Percentiles rank a stretch among this genome's conserved stretches.
Conservation (phyloP, 352 stramenopile genomes). For the Phytophthora sp. region DNA sequence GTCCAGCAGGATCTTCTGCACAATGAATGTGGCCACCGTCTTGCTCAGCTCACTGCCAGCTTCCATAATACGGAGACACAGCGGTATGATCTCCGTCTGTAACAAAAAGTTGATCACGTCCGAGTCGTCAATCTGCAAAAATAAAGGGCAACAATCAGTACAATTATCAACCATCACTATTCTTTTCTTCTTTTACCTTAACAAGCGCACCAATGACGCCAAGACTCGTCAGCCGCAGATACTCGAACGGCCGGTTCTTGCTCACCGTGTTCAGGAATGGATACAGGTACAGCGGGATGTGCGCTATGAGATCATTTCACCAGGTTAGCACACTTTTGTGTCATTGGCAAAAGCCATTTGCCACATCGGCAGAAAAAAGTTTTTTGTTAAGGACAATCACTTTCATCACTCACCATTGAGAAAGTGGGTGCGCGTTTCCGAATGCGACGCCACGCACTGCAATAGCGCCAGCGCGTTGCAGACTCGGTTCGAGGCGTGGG, state of each 20-base stretch:
- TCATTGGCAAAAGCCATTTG: neutral
- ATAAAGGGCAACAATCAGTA: neutral
- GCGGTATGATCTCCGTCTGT: conserved; percentile 99
- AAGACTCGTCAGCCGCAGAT: conserved; percentile 96
- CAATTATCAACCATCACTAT: neutral
- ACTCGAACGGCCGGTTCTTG: conserved; percentile 99
- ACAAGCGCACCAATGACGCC: conserved; percentile 99
- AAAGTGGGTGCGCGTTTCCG: conserved; percentile 96
- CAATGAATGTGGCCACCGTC: conserved; percentile 99
- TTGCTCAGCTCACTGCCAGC: conserved; percentile 98
- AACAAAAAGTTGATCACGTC: conserved; percentile 99
- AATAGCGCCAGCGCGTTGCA: conserved; percentile 98
- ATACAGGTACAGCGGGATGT: conserved; percentile 91
- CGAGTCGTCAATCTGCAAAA: conserved; percentile 94
- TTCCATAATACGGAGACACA: conserved; percentile 99
- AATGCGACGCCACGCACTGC: conserved; percentile 98
- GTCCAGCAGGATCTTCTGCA: conserved; percentile 99
- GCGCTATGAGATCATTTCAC: conserved; percentile 2
- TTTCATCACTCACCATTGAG: conserved; percentile 81
- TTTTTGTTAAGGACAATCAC: conserved; percentile 6
- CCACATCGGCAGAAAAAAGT: neutral
- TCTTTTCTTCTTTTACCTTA: conserved; percentile 74
- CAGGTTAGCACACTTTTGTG: conserved; percentile 3
- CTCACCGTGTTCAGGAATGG: conserved; percentile 99
- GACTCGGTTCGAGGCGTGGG: conserved; percentile 97